Evolutionary conservation across 352 stramenopile genomes (phyloP).

Genomic region (Elongisporangium prolatum): DNA sequence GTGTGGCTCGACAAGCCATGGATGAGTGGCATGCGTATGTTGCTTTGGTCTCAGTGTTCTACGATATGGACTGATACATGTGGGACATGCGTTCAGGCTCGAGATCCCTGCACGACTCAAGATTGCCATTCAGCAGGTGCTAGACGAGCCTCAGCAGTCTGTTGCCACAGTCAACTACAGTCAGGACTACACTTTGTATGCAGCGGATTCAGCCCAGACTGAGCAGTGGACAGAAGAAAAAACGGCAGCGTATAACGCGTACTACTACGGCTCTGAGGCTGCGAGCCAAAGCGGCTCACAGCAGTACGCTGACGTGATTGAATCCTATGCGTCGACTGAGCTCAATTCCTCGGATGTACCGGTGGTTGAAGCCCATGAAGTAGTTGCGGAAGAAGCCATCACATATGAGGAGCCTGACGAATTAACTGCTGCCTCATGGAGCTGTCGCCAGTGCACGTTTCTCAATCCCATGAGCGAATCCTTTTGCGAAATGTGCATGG

Average conservation of each 20-base stretch:
- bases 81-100: slow-evolving; percentile 17
- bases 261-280: slow-evolving; percentile 11
- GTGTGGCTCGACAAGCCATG: slow-evolving; percentile 27
- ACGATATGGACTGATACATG: neutral
- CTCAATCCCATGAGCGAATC: slow-evolving; percentile 46
- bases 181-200: slow-evolving; percentile 4
- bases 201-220: slow-evolving; percentile 3
- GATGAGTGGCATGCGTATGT: slow-evolving; percentile 56
- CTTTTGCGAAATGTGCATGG: slow-evolving; percentile 59
- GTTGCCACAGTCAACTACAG: slow-evolving; percentile 8
- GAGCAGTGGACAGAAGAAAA: slow-evolving; percentile 9
- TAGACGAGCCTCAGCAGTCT: slow-evolving; percentile 24
- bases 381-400: slow-evolving; percentile 28
- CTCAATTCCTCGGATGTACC: neutral
- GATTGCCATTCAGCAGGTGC: slow-evolving; percentile 57
- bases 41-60: neutral
- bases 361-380: slow-evolving; percentile 35
- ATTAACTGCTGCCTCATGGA: slow-evolving; percentile 22
- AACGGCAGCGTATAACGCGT: slow-evolving; percentile 9
- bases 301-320: too few relatives aligned
- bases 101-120: slow-evolving; percentile 53
- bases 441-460: slow-evolving; percentile 53
- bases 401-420: slow-evolving; percentile 7
- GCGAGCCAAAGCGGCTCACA: too few relatives aligned
- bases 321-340: neutral